These are phyloP conservation scores for Penstemon eatonii DNA, from an alignment of 257 asterid species.

Conservation along the genomic window DNA sequence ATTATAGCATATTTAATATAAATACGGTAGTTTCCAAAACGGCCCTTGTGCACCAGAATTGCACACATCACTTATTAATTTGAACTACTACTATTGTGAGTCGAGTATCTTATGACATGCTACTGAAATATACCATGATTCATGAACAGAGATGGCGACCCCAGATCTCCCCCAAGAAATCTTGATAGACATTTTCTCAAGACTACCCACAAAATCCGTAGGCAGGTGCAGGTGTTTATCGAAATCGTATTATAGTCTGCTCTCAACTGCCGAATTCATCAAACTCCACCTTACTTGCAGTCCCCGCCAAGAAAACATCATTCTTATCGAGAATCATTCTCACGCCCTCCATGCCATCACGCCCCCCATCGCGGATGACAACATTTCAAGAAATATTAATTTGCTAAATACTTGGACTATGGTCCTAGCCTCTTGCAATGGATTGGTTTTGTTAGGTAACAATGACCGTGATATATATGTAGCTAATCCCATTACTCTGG, in stretches of 20 bases:
- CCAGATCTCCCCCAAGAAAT: neutral
- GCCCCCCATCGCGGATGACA: neutral
- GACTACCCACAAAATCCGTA: neutral
- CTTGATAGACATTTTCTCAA: slow-evolving; percentile 3
- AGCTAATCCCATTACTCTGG: slow-evolving; percentile 9
- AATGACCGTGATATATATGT: neutral
- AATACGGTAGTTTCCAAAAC: no score
- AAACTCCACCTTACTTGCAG: neutral
- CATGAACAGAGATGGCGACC: no score
- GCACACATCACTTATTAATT: no score
- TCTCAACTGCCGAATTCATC: neutral
- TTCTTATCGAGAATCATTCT: neutral
- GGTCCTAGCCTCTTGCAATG: neutral
- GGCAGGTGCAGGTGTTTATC: neutral
- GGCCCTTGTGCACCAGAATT: no score
- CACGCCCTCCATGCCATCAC: neutral
- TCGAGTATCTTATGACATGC: no score
- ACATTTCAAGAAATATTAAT: no score
- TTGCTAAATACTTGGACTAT: no score
- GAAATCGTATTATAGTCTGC: neutral
- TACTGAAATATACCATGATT: no score
- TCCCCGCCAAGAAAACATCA: neutral
- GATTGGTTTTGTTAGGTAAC: slow-evolving; percentile 2
- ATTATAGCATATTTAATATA: no score
- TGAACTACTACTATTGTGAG: no score